Evolutionary conservation across 768 basidiomycete species (phyloP), one percentile per base, ranked within the genome.

Genomic region (Lyophyllum atratum): DNA sequence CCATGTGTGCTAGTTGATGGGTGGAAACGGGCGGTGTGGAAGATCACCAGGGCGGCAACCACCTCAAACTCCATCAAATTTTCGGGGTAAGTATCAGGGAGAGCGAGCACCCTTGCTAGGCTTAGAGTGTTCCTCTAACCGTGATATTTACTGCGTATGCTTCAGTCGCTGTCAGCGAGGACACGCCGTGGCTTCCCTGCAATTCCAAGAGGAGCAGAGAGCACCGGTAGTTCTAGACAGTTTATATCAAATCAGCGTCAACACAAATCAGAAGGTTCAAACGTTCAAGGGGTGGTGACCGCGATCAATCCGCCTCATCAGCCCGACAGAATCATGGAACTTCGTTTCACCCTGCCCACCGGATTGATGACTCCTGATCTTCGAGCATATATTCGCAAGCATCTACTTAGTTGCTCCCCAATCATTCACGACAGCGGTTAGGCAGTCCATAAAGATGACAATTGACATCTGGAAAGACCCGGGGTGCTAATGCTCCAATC

Each of bases 51-150:
- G 49, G 49, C 34, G 39, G 42, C 31, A 21, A 51, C 33, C 49
- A 44, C 28, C 10, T 60, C 47, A 63, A 52, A 56, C 56, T 21
- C 31, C 63, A 64, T 64, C 60, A 55, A 55, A 58, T 31, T 42
- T 56, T 28, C 54, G 54, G 59, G 54, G 54, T 50, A 59, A 40
- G 44, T 37, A 37, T 37, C 34, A 37, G 34, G 43, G 19, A 40
- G 39, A 40, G n/a, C 8, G 11, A 37, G 17, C 34, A 37, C 6
- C 11, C 34, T 37, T 37, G 34, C 6, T 37, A 37, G 8, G 12
- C 17, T 40, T n/a, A 15, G 39, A 6, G n/a, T 40, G 17, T 40
- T 40, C 17, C 39, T n/a, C 39, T n/a, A 15, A 19, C 39, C n/a
- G 17, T 2, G 25, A 19, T 25, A 56, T 31, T 43, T 25, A 33